Conservation (phyloP, 257 asterid genomes). For the Scutellaria minor region DNA sequence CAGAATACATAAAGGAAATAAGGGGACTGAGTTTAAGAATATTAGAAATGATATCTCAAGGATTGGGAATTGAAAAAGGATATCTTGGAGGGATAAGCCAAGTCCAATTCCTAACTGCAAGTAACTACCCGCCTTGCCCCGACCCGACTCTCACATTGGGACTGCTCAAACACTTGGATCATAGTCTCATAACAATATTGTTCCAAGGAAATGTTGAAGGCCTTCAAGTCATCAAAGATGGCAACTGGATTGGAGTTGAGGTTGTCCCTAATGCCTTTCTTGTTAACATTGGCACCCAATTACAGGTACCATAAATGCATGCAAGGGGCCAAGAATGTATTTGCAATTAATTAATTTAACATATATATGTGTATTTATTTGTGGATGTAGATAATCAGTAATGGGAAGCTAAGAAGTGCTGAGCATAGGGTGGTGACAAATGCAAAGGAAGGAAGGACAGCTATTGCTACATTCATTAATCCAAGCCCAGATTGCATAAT, state of each 20-base stretch:
- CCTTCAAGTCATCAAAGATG: constrained; percentile 59
- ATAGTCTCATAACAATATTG: constrained; percentile 54
- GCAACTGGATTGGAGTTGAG: constrained; percentile 58
- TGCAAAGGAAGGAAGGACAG: constrained; percentile 39
- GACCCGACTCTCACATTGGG: constrained; percentile 65
- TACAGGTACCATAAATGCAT: constrained; percentile 44
- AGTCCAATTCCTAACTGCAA: constrained; percentile 50
- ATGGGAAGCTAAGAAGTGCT: constrained; percentile 49
- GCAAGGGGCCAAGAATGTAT: too few species aligned
- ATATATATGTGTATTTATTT: not conserved
- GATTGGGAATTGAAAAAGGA: constrained; percentile 54
- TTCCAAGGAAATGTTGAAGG: constrained; percentile 55
- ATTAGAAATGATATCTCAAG: constrained; percentile 54
- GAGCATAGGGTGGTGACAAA: constrained; percentile 62
- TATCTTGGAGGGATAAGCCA: constrained; percentile 48
- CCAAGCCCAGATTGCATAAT: constrained; percentile 52
- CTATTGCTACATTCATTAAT: constrained; percentile 50
- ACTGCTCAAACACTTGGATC: constrained; percentile 57
- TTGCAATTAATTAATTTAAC: too few species aligned
- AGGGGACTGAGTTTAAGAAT: constrained; percentile 43
- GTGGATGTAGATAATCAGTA: constrained; percentile 52
- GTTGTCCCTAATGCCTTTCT: constrained; percentile 58
- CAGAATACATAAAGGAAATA: constrained; percentile 45
- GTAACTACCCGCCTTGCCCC: constrained; percentile 65
- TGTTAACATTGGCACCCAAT: constrained; percentile 60